Evolutionary conservation across 805 yeast genomes (phyloP), one percentile per base, ranked within the genome.

Genomic region (Saccharomyces kudriavzevii): DNA sequence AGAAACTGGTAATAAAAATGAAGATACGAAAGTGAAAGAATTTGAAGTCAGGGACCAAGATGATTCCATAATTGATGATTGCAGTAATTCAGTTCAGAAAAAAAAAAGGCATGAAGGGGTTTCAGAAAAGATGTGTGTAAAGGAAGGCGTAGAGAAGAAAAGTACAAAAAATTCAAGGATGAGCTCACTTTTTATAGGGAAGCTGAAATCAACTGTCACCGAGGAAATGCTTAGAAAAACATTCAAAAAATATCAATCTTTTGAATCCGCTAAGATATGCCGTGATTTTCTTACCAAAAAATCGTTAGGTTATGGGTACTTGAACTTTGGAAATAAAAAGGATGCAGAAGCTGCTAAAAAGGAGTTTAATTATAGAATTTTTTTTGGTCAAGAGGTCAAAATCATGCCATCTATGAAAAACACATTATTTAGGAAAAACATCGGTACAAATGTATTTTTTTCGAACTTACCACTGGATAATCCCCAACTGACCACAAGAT

Each of bases 281-380:
- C 70, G 74, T 52, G 82, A 82, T 59, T 77, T 80, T 17, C 70
- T 72, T 40, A 72, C 79, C 14, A 78, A 78, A 20, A 69, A 76
- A 49, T 81, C 90, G 0, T 70, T 88, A 53, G 86, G 89, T 2
- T 85, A 87, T 67, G 95, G 89, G 0, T 87, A 86, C 64, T 82
- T 85, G 11, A 84, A 86, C 52, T 84, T 84, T 62, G 67, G 69
- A 8, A 68, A 67, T 6, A 71, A 74, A 47, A 61, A 66, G 4
- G 85, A 80, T 49, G 89, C 88, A 0, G 75, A 75, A 26, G 52
- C 56, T 45, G 88, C 89, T 2, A 70, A 81, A 49, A 83, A 80
- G 47, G 74, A 78, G 10, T 77, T 83, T 70, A 85, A 83, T 63
- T 81, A 79, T 58, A 72, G 72, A 1, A 60, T 57, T 1, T 59